Conservation (phyloP, 2,329 filamentous ascomycete genomes). For the Stemphylium beticola region DNA sequence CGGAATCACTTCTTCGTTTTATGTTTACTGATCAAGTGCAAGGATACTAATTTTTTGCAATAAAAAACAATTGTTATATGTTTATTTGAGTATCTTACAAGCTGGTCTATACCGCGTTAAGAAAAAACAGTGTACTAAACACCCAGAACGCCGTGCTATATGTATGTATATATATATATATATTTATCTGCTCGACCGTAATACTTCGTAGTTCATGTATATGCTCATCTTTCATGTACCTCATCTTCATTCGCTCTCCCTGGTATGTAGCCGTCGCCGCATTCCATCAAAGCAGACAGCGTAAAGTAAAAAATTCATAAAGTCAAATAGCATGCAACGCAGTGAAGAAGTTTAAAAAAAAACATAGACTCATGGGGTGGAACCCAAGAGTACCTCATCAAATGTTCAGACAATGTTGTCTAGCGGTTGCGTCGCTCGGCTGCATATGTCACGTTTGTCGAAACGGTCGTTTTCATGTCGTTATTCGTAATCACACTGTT, state of each 20-base stretch:
- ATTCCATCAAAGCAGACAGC: not conserved
- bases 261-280: not conserved
- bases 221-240: slow-evolving; percentile 12
- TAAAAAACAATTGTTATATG: slow-evolving; percentile 7
- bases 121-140: not conserved
- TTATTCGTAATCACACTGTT: slow-evolving; percentile 15
- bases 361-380: not conserved
- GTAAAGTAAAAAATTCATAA: not conserved
- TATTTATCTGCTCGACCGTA: slow-evolving; percentile 4
- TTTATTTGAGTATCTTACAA: slow-evolving; percentile 10
- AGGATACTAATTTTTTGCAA: not conserved
- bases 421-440: slow-evolving; percentile 6
- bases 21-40: not conserved
- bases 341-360: not conserved
- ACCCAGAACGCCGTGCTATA: slow-evolving; percentile 11
- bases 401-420: not conserved
- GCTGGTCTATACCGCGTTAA: slow-evolving; percentile 2
- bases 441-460: slow-evolving; percentile 9
- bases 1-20: not conserved
- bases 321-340: not conserved
- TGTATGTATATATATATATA: slow-evolving; percentile 3
- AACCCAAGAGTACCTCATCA: not conserved
- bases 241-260: slow-evolving; percentile 12
- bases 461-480: slow-evolving; percentile 14
- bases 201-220: not conserved